phyloP scores from a whole-genome alignment of 129 eudicot species.

The Chrysanthemum makinoi region DNA sequence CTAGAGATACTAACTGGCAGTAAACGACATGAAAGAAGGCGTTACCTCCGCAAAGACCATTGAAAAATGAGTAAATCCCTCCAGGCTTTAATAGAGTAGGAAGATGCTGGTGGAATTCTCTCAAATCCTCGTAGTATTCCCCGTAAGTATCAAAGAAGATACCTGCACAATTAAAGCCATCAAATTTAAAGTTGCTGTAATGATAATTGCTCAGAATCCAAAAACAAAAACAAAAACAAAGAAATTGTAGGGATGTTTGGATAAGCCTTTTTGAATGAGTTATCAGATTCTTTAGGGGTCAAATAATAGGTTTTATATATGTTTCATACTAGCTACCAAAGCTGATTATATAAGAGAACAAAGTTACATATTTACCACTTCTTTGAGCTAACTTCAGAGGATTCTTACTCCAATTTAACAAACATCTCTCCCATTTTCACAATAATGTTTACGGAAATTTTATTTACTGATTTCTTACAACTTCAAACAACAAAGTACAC shows the following conservation, averaged over 20 bases:
- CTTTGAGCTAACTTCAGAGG: no score
- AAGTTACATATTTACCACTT: no score
- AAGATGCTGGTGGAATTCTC: conserved; percentile 94
- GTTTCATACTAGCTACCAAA: no score
- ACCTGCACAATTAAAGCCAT: conserved; percentile 43
- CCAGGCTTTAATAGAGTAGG: conserved; percentile 76
- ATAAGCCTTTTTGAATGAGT: background rate
- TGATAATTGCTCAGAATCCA: background rate
- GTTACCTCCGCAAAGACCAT: conserved; percentile 97
- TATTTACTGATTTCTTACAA: no score
- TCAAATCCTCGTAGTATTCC: conserved; percentile 94
- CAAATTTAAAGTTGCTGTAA: background rate
- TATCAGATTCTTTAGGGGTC: background rate
- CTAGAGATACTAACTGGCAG: conserved; percentile 85
- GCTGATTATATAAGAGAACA: no score
- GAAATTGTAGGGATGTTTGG: background rate
- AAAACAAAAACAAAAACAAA: background rate
- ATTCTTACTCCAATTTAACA: no score
- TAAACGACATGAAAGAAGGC: conserved; percentile 97
- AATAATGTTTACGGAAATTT: no score
- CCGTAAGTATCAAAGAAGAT: conserved; percentile 98
- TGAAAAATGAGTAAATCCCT: conserved; percentile 94
- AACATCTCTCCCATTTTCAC: no score
- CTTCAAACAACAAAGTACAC: no score
- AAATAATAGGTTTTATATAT: background rate